Conservation (phyloP, 1,284 basidiomycete genomes). For the Tilletia horrida region DNA sequence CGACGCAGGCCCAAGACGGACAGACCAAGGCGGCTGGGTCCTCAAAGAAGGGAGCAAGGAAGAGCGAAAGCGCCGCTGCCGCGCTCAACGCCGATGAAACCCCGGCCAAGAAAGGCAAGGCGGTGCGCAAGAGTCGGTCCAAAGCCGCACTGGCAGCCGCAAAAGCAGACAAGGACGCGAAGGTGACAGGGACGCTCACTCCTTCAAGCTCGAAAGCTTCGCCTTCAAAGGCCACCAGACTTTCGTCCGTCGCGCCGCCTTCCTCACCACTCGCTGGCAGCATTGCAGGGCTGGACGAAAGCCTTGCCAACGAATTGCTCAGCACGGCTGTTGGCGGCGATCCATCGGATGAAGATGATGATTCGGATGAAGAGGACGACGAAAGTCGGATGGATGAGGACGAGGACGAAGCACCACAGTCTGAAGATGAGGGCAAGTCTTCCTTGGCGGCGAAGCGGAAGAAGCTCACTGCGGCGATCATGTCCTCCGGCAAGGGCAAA, state of each 20-base stretch:
- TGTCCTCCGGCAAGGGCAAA: conserved; percentile 8
- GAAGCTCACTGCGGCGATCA: neutral
- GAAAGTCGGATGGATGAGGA: neutral
- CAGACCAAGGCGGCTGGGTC: neutral
- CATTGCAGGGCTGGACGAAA: conserved; percentile 15
- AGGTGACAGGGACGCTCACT: no score
- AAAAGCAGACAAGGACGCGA: neutral
- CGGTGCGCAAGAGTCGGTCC: conserved; percentile 3
- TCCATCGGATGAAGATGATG: neutral
- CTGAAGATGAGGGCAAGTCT: neutral
- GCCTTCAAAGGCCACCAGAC: no score
- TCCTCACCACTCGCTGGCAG: conserved; percentile 9
- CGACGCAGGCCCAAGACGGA: neutral
- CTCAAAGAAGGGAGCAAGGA: neutral
- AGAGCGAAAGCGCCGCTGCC: neutral
- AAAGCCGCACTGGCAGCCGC: conserved; percentile 1
- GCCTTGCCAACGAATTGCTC: conserved; percentile 15
- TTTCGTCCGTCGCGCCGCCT: neutral
- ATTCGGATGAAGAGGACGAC: neutral
- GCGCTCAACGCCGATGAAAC: neutral
- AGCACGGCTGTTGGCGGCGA: conserved; percentile 12
- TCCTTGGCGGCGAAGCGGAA: conserved; percentile 4
- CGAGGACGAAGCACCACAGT: neutral
- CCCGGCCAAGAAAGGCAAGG: neutral
- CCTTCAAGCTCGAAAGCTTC: no score